phyloP scores from a whole-genome alignment of 345 rosid species.

The Theobroma cacao region DNA sequence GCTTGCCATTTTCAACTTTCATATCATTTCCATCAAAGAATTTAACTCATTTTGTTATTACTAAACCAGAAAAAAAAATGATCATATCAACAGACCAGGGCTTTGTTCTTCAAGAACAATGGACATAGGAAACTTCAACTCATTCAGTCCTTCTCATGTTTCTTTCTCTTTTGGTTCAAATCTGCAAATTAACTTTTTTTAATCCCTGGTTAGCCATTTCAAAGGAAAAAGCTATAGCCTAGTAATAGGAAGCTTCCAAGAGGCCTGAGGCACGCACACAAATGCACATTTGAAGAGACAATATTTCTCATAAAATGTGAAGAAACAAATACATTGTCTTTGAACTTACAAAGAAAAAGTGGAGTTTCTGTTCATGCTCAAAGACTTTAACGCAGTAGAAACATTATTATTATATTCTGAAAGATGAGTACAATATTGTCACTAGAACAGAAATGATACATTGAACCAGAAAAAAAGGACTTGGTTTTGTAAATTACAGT shows the following conservation, averaged over 20 bases:
- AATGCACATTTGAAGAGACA: neutral
- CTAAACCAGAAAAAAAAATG: neutral
- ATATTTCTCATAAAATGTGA: neutral
- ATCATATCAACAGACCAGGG: neutral
- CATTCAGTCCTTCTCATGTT: no score
- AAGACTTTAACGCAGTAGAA: neutral
- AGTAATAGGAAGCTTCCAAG: neutral
- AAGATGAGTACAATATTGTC: neutral
- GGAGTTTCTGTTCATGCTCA: neutral
- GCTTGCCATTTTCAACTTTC: neutral
- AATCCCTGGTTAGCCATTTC: no score
- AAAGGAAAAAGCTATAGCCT: neutral
- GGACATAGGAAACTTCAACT: no score
- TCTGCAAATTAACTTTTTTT: no score
- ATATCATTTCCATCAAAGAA: conserved; percentile 13
- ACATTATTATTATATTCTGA: neutral
- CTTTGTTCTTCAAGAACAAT: conserved; percentile 8
- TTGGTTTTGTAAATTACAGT: neutral
- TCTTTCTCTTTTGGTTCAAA: no score
- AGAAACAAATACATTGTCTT: neutral
- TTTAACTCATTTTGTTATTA: neutral
- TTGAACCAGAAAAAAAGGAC: neutral
- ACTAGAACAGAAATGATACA: conserved; percentile 8
- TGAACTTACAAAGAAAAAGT: neutral
- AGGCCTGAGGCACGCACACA: neutral